Conservation (phyloP, 805 yeast genomes). For the Monosporozyma solicola region DNA sequence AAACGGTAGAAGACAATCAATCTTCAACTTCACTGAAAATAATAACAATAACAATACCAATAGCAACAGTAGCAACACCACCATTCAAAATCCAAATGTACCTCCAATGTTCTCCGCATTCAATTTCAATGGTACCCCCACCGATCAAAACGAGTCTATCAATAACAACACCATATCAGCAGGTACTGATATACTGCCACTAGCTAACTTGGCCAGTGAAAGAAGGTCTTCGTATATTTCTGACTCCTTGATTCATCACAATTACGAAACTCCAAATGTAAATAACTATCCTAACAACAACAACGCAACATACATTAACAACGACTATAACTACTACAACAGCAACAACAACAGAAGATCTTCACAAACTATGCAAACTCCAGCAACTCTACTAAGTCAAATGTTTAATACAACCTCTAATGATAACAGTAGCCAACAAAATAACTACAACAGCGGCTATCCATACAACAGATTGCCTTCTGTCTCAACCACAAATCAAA, state of each 20-base stretch:
- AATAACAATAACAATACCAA: no score
- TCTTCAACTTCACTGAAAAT: constrained; percentile 4
- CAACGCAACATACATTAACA: background rate
- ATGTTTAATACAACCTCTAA: background rate
- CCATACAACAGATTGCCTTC: background rate
- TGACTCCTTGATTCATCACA: constrained; percentile 41
- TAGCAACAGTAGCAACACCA: background rate
- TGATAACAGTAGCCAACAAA: background rate
- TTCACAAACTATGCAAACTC: background rate
- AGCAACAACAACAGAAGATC: background rate
- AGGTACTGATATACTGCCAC: background rate
- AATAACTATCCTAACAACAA: background rate
- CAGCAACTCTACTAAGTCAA: background rate
- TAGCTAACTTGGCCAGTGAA: constrained; percentile 29
- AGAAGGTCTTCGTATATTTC: constrained; percentile 73
- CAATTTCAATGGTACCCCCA: background rate
- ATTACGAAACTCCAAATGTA: background rate
- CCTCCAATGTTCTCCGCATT: background rate
- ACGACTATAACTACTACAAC: background rate
- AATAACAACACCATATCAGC: background rate
- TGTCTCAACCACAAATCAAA: background rate
- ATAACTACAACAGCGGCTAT: background rate
- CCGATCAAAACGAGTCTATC: background rate
- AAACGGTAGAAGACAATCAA: constrained; percentile 10
- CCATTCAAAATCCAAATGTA: background rate